A percentile compares a stretch with the other conserved stretches of the same genome.
Conservation (phyloP, 257 asterid species). For the Lavandula angustifolia region DNA sequence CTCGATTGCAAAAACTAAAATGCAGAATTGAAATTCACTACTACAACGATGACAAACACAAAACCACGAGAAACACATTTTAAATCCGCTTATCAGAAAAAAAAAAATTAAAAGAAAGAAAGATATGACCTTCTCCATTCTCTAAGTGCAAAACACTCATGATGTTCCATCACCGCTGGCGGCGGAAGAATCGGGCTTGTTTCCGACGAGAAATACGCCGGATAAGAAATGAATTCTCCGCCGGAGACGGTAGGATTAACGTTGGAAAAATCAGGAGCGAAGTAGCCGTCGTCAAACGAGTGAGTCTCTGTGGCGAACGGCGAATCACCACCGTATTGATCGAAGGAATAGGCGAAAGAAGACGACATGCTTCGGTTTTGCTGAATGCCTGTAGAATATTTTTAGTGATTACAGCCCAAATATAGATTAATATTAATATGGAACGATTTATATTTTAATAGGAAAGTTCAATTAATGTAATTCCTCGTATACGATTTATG, state of each 20-base stretch:
- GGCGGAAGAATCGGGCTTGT: slow-evolving; percentile 54
- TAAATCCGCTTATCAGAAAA: slow-evolving; percentile 11
- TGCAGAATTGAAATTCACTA: not conserved
- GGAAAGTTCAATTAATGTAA: too few relatives aligned
- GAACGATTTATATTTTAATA: too few relatives aligned
- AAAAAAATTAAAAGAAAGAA: not conserved
- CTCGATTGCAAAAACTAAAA: not conserved
- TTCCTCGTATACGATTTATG: too few relatives aligned
- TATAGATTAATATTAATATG: too few relatives aligned
- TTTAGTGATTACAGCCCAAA: too few relatives aligned
- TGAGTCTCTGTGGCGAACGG: slow-evolving; percentile 36
- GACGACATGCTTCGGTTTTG: slow-evolving; percentile 52
- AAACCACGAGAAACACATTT: slow-evolving; percentile 10
- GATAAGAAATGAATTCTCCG: slow-evolving; percentile 47
- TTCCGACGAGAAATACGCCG: slow-evolving; percentile 43
- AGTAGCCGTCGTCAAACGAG: slow-evolving; percentile 47
- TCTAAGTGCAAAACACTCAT: slow-evolving; percentile 71
- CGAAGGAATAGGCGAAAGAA: slow-evolving; percentile 45
- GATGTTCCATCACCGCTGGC: slow-evolving; percentile 52
- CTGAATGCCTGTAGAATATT: not conserved
- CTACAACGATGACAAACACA: not conserved
- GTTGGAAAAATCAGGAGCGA: slow-evolving; percentile 43
- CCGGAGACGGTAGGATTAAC: slow-evolving; percentile 43
- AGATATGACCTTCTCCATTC: slow-evolving; percentile 74
- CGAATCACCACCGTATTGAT: slow-evolving; percentile 43